Percentiles rank a stretch among this genome's conserved stretches.
phyloP scores from a whole-genome alignment of 2,329 filamentous ascomycete species.

The Hypoxylon sp. region DNA sequence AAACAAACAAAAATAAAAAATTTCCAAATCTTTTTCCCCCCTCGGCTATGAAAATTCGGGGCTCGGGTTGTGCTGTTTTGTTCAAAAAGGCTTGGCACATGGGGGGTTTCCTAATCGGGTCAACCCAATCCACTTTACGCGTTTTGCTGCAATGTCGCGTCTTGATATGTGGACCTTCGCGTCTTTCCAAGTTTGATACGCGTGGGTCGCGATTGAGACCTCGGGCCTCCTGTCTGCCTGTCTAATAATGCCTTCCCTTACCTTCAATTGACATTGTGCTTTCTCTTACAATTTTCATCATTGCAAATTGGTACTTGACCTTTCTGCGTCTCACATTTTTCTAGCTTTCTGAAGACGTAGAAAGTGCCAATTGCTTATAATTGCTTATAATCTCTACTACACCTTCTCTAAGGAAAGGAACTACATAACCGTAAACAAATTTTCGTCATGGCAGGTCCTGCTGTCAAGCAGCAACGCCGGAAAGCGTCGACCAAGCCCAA shows the following conservation, averaged over 20 bases:
- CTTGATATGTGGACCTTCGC: constrained; percentile 34
- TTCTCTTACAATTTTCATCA: constrained; percentile 22
- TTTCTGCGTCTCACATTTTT: constrained; percentile 28
- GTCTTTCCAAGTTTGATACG: constrained; percentile 26
- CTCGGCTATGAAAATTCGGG: constrained; percentile 33
- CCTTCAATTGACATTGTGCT: constrained; percentile 23
- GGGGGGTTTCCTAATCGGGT: constrained; percentile 20
- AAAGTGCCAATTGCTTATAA: constrained; percentile 22
- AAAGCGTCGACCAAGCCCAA: constrained; percentile 45
- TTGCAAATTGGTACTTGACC: constrained; percentile 20
- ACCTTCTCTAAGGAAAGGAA: constrained; percentile 12
- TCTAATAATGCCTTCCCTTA: constrained; percentile 23
- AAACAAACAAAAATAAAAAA: constrained; percentile 23
- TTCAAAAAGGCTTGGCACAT: constrained; percentile 29
- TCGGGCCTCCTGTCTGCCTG: constrained; percentile 16
- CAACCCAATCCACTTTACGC: constrained; percentile 37
- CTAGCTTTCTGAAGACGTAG: constrained; percentile 15
- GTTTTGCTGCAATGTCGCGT: constrained; percentile 32
- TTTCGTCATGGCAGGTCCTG: constrained; percentile 47
- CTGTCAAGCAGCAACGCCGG: constrained; percentile 50
- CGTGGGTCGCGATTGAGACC: constrained; percentile 35
- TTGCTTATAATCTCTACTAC: constrained; percentile 5
- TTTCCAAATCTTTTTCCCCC: constrained; percentile 7
- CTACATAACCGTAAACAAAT: constrained; percentile 9
- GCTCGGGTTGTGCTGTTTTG: constrained; percentile 17